Evolutionary conservation across 345 rosid genomes (phyloP), one percentile per base, ranked within the genome.

Genomic region (Syzygium grande): DNA sequence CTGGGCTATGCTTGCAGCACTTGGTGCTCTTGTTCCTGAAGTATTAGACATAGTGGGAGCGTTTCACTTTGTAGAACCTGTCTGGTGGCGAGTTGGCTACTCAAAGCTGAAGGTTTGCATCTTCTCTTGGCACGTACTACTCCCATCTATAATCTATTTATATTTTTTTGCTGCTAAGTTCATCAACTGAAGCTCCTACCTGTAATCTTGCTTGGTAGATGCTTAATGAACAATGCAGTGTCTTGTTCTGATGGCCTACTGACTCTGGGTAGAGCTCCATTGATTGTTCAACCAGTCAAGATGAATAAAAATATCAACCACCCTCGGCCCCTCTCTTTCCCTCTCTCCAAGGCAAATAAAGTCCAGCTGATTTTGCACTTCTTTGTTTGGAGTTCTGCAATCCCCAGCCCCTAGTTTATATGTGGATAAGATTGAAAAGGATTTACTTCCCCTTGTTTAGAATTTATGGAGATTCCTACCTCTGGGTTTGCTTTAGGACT

Each of bases 1-100:
- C 52, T 97, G 99, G 99, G 99, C 98, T 61, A 96, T 97, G 99
- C 98, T 95, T 91, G 99, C 96, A 77, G 94, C 99, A 38, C 93
- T 97, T 29, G 99, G 99, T 87, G 98, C 95, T 92, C 86, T 97
- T 17, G 87, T 96, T 89, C 99, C 99, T 11, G 98, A 96, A 92
- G 91, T 94, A 84, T 91, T 97, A n/a, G 95, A 96, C 91, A 90
- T 93, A 52, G 52, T 92, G 0, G 98, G 98, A 86, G 89, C 95
- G 88, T 95, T 94, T 87, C 98, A 94, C 88, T 96, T 97, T 86
- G 89, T 84, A 59, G 99, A 97, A 89, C 98, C 99, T 11, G 95
- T 97, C 52, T 97, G 99, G 98, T 97, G 99, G 98, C 91, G 94
- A 85, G 99, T 97, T 79, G 99, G 99, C 88, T 96, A 95, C 73